Percentiles rank a stretch among this genome's conserved stretches.
Evolutionary conservation across 2,329 filamentous ascomycete species (phyloP).

Genomic region (Talaromyces sp.): DNA sequence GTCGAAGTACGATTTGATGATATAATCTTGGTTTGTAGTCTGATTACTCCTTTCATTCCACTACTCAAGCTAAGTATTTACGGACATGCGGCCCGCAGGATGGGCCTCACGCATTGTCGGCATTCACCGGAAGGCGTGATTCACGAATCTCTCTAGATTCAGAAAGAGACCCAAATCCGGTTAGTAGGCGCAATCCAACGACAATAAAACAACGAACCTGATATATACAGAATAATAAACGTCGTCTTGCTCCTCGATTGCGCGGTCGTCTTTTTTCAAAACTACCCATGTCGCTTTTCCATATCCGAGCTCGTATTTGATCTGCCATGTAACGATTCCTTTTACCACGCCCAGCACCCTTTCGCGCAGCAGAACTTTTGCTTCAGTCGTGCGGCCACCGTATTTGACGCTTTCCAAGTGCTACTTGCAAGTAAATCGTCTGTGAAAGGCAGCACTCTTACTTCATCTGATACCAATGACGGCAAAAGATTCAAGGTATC

Average conservation of each 20-base stretch:
- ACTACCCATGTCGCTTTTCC: conserved; percentile 39
- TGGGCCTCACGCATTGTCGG: conserved; percentile 32
- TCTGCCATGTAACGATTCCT: conserved; percentile 36
- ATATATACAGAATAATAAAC: conserved; percentile 30
- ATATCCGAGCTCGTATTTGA: conserved; percentile 40
- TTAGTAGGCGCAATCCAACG: conserved; percentile 15
- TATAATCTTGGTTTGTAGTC: conserved; percentile 33
- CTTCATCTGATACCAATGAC: too few relatives aligned
- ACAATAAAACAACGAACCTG: not conserved
- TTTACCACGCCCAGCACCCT: conserved; percentile 39
- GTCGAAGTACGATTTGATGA: conserved; percentile 42
- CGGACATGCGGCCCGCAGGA: conserved; percentile 33
- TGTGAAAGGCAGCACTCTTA: too few relatives aligned
- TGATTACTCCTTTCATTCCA: too few relatives aligned
- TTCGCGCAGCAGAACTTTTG: conserved; percentile 38
- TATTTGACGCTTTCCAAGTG: conserved; percentile 31
- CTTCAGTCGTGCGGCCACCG: conserved; percentile 30
- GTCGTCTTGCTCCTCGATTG: conserved; percentile 40
- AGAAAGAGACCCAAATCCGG: conserved; percentile 42
- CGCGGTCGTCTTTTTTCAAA: conserved; percentile 42
- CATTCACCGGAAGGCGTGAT: conserved; percentile 34
- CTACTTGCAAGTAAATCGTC: too few relatives aligned
- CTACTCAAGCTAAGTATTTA: not conserved
- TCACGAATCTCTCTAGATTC: conserved; percentile 39
- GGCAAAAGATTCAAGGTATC: too few relatives aligned